Evolutionary conservation across 1,284 basidiomycete genomes (phyloP), one percentile per base, ranked within the genome.

Genomic region (Schizophyllum commune): DNA sequence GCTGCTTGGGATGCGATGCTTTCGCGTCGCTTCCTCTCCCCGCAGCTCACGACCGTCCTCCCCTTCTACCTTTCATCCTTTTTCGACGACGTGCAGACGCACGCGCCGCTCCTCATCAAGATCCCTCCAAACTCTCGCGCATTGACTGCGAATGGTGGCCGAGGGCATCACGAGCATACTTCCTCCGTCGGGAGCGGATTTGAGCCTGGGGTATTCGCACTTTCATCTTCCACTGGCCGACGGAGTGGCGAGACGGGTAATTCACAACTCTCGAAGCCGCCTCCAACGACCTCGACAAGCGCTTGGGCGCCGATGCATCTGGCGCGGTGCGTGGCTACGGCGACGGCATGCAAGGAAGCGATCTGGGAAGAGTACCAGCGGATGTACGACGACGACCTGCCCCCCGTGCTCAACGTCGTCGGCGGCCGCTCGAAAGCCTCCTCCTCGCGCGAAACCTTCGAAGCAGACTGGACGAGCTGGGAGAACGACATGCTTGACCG

Each of bases 401-500:
- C 74, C 13, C 72, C 75, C 58, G 63, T 69, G 3, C 20, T 27
- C 13, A 20, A 55, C 27, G 53, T 55, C 53, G 53, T 19, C 9
- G 20, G 20, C 11, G 27, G 20, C 13, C 53, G 27, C 9, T 55
- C 53, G 5, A 55, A 21, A 22, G 65, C 68, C 58, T 72, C 75
- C 64, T 73, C 75, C n/a, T 69, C 77, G 19, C 77, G 82, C 7
- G 82, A 83, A 62, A 81, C 84, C 60, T 91, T 91, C 61, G 86
- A 89, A 55, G 71, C 74, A 1, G 81, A 82, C 52, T 90, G 89
- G 86, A 70, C 72, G 11, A 83, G 83, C 60, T 91, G 88, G 89
- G 79, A 84, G 71, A 80, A 77, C 64, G 89, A 91, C 66, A 91
- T 91, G 89, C 75, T 75, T 58, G 85, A 88, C 66, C 84, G 88